Evolutionary conservation across 257 asterid species (phyloP).

Genomic region (Oldenlandia corymbosa): DNA sequence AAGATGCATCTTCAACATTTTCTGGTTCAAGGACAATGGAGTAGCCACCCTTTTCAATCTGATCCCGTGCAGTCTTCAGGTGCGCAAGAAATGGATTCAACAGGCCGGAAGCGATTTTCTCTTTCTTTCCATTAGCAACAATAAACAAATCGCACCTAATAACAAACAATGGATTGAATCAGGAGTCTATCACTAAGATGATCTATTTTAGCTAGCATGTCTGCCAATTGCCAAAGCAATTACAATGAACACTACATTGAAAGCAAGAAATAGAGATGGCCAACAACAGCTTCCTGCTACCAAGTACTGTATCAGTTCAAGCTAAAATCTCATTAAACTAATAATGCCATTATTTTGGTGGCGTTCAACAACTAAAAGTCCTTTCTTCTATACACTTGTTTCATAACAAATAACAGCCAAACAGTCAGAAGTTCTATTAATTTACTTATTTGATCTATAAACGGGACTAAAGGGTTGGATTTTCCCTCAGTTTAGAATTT

Average conservation of each 20-base stretch:
- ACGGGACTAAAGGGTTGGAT: background rate
- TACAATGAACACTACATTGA: background rate
- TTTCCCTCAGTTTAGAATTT: background rate
- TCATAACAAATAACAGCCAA: background rate
- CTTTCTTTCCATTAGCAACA: slow-evolving; percentile 78
- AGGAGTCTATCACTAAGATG: no score
- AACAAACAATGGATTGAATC: slow-evolving; percentile 13
- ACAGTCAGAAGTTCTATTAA: background rate
- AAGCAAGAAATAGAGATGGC: background rate
- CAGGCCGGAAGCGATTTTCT: slow-evolving; percentile 92
- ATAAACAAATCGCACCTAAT: slow-evolving; percentile 68
- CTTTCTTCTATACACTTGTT: background rate
- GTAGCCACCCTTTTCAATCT: slow-evolving; percentile 85
- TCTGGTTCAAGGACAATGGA: slow-evolving; percentile 76
- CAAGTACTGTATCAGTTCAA: background rate
- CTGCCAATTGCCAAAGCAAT: no score
- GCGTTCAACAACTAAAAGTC: background rate
- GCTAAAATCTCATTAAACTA: background rate
- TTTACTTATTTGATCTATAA: background rate
- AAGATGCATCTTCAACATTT: slow-evolving; percentile 42
- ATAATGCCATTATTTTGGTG: background rate
- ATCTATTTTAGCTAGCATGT: no score
- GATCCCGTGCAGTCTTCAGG: slow-evolving; percentile 84
- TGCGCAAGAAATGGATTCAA: slow-evolving; percentile 87
- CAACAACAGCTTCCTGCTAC: background rate